phyloP scores from a whole-genome alignment of 805 yeast species.

The Metschnikowia reukaufii region DNA sequence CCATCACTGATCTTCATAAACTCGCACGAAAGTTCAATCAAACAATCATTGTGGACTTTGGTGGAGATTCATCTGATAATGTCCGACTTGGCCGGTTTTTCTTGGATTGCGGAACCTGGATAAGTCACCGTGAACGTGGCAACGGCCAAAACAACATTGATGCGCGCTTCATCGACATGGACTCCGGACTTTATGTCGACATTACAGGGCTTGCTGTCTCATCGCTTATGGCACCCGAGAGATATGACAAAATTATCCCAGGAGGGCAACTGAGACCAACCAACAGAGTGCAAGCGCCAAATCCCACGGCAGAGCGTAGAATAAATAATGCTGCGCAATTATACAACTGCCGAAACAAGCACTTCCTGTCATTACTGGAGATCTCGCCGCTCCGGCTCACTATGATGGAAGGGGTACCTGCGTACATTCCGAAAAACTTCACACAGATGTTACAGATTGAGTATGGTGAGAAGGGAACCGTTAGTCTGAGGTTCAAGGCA shows the following conservation, averaged over 20 bases:
- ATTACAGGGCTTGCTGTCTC: slow-evolving; percentile 59
- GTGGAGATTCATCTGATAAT: slow-evolving; percentile 43
- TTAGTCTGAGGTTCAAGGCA: slow-evolving; percentile 4
- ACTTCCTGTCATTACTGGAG: slow-evolving; percentile 33
- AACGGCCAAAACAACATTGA: slow-evolving; percentile 54
- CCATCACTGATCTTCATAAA: slow-evolving; percentile 25
- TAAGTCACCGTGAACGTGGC: slow-evolving; percentile 52
- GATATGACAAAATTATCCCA: slow-evolving; percentile 9
- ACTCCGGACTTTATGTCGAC: slow-evolving; percentile 70
- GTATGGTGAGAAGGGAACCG: slow-evolving; percentile 31
- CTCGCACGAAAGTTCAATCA: slow-evolving; percentile 24
- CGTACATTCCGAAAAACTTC: slow-evolving; percentile 53
- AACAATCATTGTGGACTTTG: slow-evolving; percentile 25
- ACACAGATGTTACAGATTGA: slow-evolving; percentile 45
- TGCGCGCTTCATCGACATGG: slow-evolving; percentile 73
- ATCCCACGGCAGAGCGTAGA: slow-evolving; percentile 16
- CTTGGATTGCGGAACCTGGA: slow-evolving; percentile 43
- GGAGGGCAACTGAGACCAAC: slow-evolving; percentile 20
- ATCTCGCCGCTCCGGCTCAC: slow-evolving; percentile 45
- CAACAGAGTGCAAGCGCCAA: slow-evolving; percentile 18
- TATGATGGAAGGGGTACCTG: slow-evolving; percentile 49
- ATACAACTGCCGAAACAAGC: slow-evolving; percentile 42
- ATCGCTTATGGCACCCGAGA: slow-evolving; percentile 1
- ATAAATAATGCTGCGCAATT: slow-evolving; percentile 27
- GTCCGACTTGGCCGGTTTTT: slow-evolving; percentile 50